Percentiles rank a stretch among this genome's conserved stretches.
Evolutionary conservation across 2,329 filamentous ascomycete genomes (phyloP).

Genomic region (Coleophoma cylindrospora): DNA sequence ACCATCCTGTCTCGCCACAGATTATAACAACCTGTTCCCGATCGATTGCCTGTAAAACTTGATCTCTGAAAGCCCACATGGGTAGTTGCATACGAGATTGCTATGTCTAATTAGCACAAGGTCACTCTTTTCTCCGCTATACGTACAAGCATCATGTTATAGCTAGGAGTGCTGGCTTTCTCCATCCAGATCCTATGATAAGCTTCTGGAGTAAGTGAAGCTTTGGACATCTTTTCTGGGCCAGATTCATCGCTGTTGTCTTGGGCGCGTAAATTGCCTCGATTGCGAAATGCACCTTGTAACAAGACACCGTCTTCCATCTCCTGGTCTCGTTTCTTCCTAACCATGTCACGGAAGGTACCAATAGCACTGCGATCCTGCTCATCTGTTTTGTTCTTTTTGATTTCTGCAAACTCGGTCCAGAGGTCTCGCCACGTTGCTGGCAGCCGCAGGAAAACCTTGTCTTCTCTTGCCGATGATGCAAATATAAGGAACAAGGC

Average conservation of each 20-base stretch:
- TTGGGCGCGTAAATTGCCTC: constrained; percentile 39
- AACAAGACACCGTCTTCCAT: constrained; percentile 71
- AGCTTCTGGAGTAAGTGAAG: constrained; percentile 25
- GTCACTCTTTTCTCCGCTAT: too few species aligned
- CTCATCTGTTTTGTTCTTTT: constrained; percentile 65
- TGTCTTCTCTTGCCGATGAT: constrained; percentile 78
- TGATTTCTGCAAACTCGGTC: constrained; percentile 67
- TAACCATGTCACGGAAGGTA: constrained; percentile 64
- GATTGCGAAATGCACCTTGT: constrained; percentile 68
- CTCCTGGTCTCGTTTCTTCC: constrained; percentile 63
- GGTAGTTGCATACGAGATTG: constrained; percentile 73
- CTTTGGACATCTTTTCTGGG: constrained; percentile 27
- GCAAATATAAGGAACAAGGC: constrained; percentile 79
- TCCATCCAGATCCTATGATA: constrained; percentile 55
- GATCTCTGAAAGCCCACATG: constrained; percentile 79
- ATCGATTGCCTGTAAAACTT: constrained; percentile 73
- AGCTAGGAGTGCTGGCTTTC: constrained; percentile 54
- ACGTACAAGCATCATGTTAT: constrained; percentile 71
- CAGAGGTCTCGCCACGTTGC: constrained; percentile 81
- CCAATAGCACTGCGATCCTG: constrained; percentile 65
- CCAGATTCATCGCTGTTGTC: constrained; percentile 43
- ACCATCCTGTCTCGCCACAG: constrained; percentile 92
- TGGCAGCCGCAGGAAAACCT: constrained; percentile 73
- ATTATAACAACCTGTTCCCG: constrained; percentile 84
- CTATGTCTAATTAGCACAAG: constrained; percentile 5